A percentile compares a stretch with the other conserved stretches of the same genome.
These are phyloP conservation scores for Hypoxylon fragiforme DNA, from an alignment of 495 filamentous ascomycete species.

Conservation along the genomic window DNA sequence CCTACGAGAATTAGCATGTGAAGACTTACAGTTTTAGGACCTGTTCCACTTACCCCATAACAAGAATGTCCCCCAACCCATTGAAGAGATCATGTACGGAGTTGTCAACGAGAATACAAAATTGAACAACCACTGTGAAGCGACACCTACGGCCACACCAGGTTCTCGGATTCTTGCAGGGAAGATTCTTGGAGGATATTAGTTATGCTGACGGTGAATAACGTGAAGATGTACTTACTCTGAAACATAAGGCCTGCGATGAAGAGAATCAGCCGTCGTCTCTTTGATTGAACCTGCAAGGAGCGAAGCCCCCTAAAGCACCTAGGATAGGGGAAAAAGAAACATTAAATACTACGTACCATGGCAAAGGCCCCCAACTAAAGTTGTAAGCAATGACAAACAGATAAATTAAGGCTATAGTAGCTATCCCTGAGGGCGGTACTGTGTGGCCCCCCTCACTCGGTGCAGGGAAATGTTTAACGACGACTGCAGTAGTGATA, in stretches of 20 bases:
- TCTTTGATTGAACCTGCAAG: no score
- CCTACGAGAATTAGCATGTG: slow-evolving; percentile 12
- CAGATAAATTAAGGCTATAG: slow-evolving; percentile 55
- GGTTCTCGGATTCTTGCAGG: slow-evolving; percentile 52
- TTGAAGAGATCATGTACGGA: slow-evolving; percentile 53
- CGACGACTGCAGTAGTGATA: slow-evolving; percentile 34
- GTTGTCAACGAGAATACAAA: slow-evolving; percentile 56
- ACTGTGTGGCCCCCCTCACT: slow-evolving; percentile 36
- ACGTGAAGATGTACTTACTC: slow-evolving; percentile 32
- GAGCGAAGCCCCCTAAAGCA: no score
- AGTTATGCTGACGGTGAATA: slow-evolving; percentile 35
- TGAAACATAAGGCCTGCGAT: slow-evolving; percentile 53
- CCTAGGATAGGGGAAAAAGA: no score
- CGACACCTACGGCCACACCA: slow-evolving; percentile 46
- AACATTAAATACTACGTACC: no score
- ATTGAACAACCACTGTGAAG: slow-evolving; percentile 57
- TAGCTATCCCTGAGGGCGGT: slow-evolving; percentile 47
- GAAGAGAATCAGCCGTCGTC: no score
- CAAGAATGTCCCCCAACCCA: slow-evolving; percentile 57
- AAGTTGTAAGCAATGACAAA: slow-evolving; percentile 55
- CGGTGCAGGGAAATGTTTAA: slow-evolving; percentile 46
- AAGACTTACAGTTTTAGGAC: neutral
- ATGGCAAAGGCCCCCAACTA: slow-evolving; percentile 54
- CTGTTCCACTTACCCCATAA: slow-evolving; percentile 40
- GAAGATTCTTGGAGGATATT: slow-evolving; percentile 52